Conservation (phyloP, 306 rosid genomes). For the Citrullus colocynthis region DNA sequence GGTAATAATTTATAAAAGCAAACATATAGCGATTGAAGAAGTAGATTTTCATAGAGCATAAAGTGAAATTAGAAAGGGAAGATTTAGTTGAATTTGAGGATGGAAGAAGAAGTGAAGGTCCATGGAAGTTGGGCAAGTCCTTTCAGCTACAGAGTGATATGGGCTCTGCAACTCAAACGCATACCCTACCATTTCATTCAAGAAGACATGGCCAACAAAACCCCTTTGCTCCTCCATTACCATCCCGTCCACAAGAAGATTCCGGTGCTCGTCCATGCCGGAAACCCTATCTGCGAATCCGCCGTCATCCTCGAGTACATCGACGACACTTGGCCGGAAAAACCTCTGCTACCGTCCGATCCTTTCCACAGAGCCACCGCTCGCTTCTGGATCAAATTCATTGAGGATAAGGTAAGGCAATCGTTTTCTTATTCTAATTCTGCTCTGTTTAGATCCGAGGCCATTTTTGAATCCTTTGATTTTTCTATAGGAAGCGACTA, state of each 20-base stretch:
- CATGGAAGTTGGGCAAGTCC: neutral
- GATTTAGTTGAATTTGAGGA: too few species aligned
- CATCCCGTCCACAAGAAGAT: slow-evolving; percentile 35
- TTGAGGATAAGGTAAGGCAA: slow-evolving; percentile 16
- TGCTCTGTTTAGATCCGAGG: too few species aligned
- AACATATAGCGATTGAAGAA: too few species aligned
- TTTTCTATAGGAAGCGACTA: too few species aligned
- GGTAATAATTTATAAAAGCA: too few species aligned
- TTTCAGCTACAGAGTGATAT: neutral
- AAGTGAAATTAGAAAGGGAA: too few species aligned
- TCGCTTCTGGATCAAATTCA: slow-evolving; percentile 22
- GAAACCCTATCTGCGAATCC: slow-evolving; percentile 30
- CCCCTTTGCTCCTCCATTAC: slow-evolving; percentile 19
- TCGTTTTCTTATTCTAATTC: too few species aligned
- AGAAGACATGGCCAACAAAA: slow-evolving; percentile 34
- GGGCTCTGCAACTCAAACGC: neutral
- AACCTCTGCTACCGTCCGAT: slow-evolving; percentile 18
- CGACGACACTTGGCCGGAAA: slow-evolving; percentile 25
- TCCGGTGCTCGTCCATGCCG: slow-evolving; percentile 39
- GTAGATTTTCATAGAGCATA: too few species aligned
- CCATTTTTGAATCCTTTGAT: too few species aligned
- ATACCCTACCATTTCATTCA: neutral
- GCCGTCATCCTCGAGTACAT: slow-evolving; percentile 36
- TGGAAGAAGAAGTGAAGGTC: neutral
- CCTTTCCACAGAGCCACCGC: slow-evolving; percentile 19